Evolutionary conservation across 352 stramenopile genomes (phyloP), one percentile per base, ranked within the genome.

Genomic region (Phytophthora melonis): DNA sequence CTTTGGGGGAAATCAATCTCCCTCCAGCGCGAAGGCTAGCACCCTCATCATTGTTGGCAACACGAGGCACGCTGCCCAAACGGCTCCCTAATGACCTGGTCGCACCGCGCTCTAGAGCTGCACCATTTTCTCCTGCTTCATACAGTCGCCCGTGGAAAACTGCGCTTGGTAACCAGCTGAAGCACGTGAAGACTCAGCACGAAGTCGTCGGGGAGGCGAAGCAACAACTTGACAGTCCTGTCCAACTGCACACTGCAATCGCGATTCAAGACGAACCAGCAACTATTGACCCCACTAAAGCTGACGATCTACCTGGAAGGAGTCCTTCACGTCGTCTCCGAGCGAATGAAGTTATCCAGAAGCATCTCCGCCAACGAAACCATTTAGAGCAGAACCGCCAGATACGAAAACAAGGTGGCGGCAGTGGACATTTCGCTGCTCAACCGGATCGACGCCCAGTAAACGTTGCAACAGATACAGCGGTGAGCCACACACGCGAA

Each of bases 1-100:
- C 78, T 4, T 53, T 91, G 3, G 74, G 70, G 30, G 78, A 60
- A n/a, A 75, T 75, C 7, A 62, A 52, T 52, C 50, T 77, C 21
- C 63, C 58, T 13, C 25, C 71, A 9, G 23, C 58, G 32, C 66
- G 39, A 32, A 69, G 60, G 3, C 21, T 32, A 16, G 53, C 64
- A 18, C 25, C 59, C 0, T 54, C 66, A 52, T 61, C 71, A 32
- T 23, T 82, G 13, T 63, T 77, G 10, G 3, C 25, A 32, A 27
- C 59, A 45, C 59, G 36, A 30, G 39, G 23, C 10, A 72, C 59
- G 21, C 34, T 34, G 56, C 50, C 59, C 27, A 45, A 36, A 10
- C 63, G 43, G 23, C 45, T 63, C 49, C 58, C 10, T 21, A 66
- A 70, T 16, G 52, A 67, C 11, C 25, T 55, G 2, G 21, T 47